Conservation (phyloP, 441 rosid genomes). For the Croton setiger region DNA sequence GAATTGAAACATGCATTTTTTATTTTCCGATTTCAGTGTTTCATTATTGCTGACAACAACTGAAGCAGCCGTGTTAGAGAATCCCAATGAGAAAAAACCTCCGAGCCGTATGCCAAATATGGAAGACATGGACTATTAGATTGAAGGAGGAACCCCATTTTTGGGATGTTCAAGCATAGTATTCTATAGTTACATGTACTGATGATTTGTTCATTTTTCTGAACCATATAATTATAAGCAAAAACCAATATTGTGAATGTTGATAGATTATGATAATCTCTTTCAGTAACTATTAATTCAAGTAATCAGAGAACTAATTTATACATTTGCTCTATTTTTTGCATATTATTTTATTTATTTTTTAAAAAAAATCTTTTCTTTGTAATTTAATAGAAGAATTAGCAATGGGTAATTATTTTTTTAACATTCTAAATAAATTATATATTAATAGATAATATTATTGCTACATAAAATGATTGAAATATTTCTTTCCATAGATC, state of each 20-base stretch:
- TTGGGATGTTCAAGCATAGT: not conserved
- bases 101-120: conserved; percentile 68
- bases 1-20: not conserved
- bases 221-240: not conserved
- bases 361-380: too few relatives aligned
- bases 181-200: too few relatives aligned
- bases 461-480: too few relatives aligned
- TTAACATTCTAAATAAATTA: too few relatives aligned
- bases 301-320: too few relatives aligned
- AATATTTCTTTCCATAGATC: too few relatives aligned
- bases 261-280: not conserved
- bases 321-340: too few relatives aligned
- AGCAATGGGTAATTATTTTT: too few relatives aligned
- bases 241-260: conserved; percentile 7
- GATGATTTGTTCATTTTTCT: not conserved
- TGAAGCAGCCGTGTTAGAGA: conserved; percentile 66
- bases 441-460: too few relatives aligned
- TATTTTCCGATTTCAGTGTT: conserved; percentile 43
- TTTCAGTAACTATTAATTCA: too few relatives aligned
- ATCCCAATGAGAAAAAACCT: conserved; percentile 42
- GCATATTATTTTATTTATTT: too few relatives aligned
- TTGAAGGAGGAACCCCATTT: not conserved
- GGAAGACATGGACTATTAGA: conserved; percentile 53
- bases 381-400: too few relatives aligned
- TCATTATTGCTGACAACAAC: conserved; percentile 87